phyloP scores from a whole-genome alignment of 305 asterid species.

The Fraxinus baroniana region DNA sequence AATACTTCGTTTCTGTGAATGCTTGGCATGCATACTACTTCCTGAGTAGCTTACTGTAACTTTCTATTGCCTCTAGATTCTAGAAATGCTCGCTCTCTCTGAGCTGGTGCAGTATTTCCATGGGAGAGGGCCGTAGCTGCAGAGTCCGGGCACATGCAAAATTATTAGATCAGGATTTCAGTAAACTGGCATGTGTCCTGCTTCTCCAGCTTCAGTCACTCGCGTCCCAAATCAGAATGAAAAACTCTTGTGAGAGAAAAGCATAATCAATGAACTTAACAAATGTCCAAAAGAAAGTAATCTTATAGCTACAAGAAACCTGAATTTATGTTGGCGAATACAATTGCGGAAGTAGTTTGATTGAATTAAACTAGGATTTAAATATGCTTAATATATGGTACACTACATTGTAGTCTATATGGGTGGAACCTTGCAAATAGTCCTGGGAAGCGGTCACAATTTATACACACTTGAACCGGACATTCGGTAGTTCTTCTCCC shows the following conservation, averaged over 20 bases:
- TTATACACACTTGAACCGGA: no score
- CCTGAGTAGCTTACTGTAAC: conserved; percentile 10
- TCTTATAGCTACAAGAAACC: conserved; percentile 27
- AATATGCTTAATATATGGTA: conserved; percentile 11
- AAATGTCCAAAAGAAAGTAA: conserved; percentile 1
- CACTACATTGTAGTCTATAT: not conserved
- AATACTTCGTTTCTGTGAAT: not conserved
- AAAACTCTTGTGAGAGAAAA: not conserved
- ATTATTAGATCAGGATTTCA: not conserved
- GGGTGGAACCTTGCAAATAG: not conserved
- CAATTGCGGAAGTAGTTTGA: not conserved
- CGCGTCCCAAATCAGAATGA: conserved; percentile 21
- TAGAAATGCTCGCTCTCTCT: not conserved
- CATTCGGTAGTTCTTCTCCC: no score
- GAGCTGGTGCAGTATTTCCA: not conserved
- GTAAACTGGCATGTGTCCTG: conserved; percentile 70
- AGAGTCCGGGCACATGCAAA: conserved; percentile 59
- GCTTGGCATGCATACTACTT: not conserved
- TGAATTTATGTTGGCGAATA: conserved; percentile 11
- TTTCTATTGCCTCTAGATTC: not conserved
- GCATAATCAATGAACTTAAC: not conserved
- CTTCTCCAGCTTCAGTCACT: conserved; percentile 63
- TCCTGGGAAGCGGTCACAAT: not conserved
- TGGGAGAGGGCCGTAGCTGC: conserved; percentile 51
- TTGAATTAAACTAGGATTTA: conserved; percentile 23